Percentiles rank a stretch among this genome's conserved stretches.
These are phyloP conservation scores for Fusarium sp. DNA, from an alignment of 2,329 filamentous ascomycete species.

Conservation along the genomic window DNA sequence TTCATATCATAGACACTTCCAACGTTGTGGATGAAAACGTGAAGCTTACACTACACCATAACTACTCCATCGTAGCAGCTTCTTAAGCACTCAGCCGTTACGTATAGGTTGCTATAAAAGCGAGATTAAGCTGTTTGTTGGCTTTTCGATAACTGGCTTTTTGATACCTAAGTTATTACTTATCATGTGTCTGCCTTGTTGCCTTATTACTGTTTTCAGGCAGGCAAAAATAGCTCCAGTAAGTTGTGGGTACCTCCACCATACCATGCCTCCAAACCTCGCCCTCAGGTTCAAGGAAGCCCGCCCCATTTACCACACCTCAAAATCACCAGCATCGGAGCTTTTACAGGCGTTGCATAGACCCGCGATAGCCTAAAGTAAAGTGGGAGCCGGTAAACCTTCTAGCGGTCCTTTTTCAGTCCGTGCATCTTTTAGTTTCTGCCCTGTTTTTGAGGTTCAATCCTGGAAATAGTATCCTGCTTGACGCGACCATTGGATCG, in stretches of 20 bases:
- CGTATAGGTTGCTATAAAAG: not conserved
- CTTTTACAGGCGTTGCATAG: conserved; percentile 35
- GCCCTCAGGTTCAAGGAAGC: conserved; percentile 36
- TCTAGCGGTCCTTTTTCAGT: not conserved
- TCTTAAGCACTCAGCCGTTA: not conserved
- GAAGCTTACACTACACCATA: not conserved
- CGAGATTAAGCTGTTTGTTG: not conserved
- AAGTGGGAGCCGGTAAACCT: not conserved
- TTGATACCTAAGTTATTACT: not conserved
- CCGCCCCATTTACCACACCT: conserved; percentile 40
- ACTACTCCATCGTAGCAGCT: not conserved
- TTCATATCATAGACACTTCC: conserved; percentile 11
- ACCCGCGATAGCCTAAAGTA: conserved; percentile 27
- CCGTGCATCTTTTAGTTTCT: conserved; percentile 2
- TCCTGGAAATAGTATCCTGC: conserved; percentile 25
- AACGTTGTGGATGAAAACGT: not conserved
- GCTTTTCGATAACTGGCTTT: not conserved
- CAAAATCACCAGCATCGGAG: conserved; percentile 40
- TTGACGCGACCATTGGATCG: conserved; percentile 49
- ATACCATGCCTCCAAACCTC: conserved; percentile 43
- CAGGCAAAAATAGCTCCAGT: conserved; percentile 29
- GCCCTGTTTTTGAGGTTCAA: conserved; percentile 14
- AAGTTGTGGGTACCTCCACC: conserved; percentile 46
- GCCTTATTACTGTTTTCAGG: conserved; percentile 51
- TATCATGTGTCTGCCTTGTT: conserved; percentile 49